phyloP scores from a whole-genome alignment of 495 filamentous ascomycete genomes.

The Hypomontagnella monticulosa region DNA sequence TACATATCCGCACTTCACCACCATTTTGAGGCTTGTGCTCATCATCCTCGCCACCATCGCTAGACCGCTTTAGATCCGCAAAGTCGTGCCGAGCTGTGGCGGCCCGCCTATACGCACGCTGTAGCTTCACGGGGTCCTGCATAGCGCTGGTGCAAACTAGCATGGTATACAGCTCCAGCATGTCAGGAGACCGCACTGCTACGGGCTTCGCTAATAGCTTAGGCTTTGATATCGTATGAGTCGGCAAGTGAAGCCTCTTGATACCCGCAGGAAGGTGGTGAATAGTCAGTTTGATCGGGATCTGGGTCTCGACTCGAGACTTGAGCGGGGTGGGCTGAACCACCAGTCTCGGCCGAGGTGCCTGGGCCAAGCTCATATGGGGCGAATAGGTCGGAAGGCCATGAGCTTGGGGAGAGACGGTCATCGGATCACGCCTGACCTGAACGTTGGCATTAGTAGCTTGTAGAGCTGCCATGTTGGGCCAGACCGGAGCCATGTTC shows the following conservation, averaged over 20 bases:
- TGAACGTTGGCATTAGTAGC: constrained; percentile 3
- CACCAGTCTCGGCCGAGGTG: constrained; percentile 39
- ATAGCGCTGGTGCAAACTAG: constrained; percentile 96
- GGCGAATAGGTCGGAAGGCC: constrained; percentile 26
- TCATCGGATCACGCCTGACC: constrained; percentile 27
- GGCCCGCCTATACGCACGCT: constrained; percentile 74
- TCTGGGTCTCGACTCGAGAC: constrained; percentile 95
- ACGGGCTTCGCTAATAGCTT: constrained; percentile 80
- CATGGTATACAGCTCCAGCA: constrained; percentile 79
- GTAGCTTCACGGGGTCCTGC: constrained; percentile 69
- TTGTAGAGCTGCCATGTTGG: constrained; percentile 13
- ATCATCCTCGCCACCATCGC: constrained; percentile 52
- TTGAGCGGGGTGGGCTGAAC: constrained; percentile 77
- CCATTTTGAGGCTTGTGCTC: constrained; percentile 81
- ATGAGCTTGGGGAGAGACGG: constrained; percentile 18
- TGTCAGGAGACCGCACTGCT: constrained; percentile 69
- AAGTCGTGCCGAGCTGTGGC: constrained; percentile 41
- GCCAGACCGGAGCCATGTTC: constrained; percentile 32
- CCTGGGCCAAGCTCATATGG: constrained; percentile 13
- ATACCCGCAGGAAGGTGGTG: constrained; percentile 75
- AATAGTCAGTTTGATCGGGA: constrained; percentile 80
- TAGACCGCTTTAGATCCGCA: constrained; percentile 2
- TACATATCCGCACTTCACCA: constrained; percentile 87
- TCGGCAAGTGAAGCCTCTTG: constrained; percentile 82
- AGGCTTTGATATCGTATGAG: constrained; percentile 88